Percentiles rank a stretch among this genome's conserved stretches.
Evolutionary conservation across 192 early-diverging fungal genomes (phyloP).

Genomic region (Jimgerdemannia lactiflua): DNA sequence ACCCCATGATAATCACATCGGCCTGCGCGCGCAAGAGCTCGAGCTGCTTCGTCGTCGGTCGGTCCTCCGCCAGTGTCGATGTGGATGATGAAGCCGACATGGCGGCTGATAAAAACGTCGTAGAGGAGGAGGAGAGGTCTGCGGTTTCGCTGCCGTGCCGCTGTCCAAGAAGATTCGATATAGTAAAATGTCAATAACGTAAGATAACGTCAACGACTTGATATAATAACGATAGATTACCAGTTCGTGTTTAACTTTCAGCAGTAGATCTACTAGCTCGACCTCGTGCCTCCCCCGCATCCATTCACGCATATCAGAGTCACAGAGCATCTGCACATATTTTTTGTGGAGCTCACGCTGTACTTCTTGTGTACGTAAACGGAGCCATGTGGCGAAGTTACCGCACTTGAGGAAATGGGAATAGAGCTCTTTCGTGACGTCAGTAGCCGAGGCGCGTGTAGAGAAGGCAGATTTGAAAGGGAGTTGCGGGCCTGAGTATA

Average conservation of each 20-base stretch:
- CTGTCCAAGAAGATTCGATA: neutral
- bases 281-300: slow-evolving; percentile 48
- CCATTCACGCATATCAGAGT: slow-evolving; percentile 54
- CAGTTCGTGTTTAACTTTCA: slow-evolving; percentile 63
- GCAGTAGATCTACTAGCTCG: slow-evolving; percentile 68
- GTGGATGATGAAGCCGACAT: neutral
- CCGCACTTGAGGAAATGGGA: slow-evolving; percentile 85
- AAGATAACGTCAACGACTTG: neutral
- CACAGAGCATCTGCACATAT: slow-evolving; percentile 71
- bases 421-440: slow-evolving; percentile 80
- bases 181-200: neutral
- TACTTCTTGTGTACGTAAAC: slow-evolving; percentile 71
- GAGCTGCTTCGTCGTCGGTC: neutral
- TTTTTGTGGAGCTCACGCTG: slow-evolving; percentile 77
- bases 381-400: slow-evolving; percentile 97
- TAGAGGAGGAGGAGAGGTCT: neutral
- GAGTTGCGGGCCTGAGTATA: slow-evolving; percentile 35
- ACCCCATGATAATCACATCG: neutral
- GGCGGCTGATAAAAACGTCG: neutral
- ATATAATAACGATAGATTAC: slow-evolving; percentile 17
- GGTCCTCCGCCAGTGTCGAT: neutral
- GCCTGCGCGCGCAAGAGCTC: neutral
- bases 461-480: slow-evolving; percentile 46
- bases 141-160: neutral
- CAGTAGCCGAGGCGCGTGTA: slow-evolving; percentile 43